Evolutionary conservation across 2,329 filamentous ascomycete genomes (phyloP).

Genomic region (Calonectria hawksworthii): DNA sequence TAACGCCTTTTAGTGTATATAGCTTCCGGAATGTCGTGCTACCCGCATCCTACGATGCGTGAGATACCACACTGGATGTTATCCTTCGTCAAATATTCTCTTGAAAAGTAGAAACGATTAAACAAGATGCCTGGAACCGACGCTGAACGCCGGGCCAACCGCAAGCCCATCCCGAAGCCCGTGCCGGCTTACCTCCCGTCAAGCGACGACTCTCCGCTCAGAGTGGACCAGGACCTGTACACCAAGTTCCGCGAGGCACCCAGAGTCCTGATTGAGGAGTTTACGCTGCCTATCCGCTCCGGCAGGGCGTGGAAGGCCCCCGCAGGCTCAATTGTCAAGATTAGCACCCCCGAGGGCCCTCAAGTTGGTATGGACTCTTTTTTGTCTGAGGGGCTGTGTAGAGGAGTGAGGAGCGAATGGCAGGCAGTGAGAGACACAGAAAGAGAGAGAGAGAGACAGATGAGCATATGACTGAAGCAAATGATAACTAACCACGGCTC

Average conservation of each 20-base stretch:
- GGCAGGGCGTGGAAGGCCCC: constrained; percentile 80
- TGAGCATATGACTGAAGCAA: too few relatives aligned
- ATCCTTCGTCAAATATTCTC: neutral
- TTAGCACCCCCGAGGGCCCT: constrained; percentile 82
- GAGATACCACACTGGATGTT: neutral
- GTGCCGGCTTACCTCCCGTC: constrained; percentile 64
- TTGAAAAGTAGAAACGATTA: neutral
- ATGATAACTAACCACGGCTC: neutral
- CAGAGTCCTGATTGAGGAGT: constrained; percentile 61
- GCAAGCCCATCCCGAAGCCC: constrained; percentile 61
- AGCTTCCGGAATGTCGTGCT: constrained; percentile 17
- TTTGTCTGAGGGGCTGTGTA: neutral
- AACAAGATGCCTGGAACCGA: constrained; percentile 41
- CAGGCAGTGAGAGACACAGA: neutral
- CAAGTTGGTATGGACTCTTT: constrained; percentile 71
- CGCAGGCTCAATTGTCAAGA: constrained; percentile 76
- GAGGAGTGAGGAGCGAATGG: neutral
- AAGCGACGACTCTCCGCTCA: constrained; percentile 56
- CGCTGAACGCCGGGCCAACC: constrained; percentile 57
- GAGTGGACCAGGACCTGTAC: constrained; percentile 66
- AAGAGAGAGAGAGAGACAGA: neutral
- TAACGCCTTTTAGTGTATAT: constrained; percentile 15
- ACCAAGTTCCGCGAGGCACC: constrained; percentile 69
- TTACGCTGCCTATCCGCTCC: constrained; percentile 79
- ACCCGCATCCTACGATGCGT: neutral